Conservation (phyloP, 805 yeast species). For the Zygoascus biomembranicola region DNA sequence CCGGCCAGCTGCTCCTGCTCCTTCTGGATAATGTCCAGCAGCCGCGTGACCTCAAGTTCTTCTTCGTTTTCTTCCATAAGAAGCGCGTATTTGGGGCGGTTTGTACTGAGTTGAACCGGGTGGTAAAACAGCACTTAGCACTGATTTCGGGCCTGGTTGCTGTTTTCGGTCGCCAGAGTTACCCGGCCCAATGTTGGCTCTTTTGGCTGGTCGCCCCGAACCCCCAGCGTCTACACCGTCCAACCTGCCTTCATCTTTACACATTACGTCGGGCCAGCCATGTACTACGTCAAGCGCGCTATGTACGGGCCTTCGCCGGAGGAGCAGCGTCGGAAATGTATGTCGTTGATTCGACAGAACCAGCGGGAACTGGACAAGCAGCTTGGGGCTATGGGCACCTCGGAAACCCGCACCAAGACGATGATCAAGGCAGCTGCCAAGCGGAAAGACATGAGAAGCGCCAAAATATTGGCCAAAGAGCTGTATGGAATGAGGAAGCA, state of each 20-base stretch:
- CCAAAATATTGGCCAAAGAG: constrained; percentile 76
- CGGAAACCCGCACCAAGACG: constrained; percentile 68
- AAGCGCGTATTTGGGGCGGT: not conserved
- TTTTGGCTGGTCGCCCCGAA: not conserved
- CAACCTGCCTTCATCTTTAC: too few species aligned
- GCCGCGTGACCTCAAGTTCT: constrained; percentile 4
- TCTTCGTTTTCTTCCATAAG: constrained; percentile 1
- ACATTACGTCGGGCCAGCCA: constrained; percentile 21
- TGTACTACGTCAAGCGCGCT: constrained; percentile 80
- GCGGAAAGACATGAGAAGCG: constrained; percentile 67
- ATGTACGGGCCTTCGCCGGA: constrained; percentile 97
- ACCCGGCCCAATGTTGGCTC: not conserved
- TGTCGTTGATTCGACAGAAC: constrained; percentile 71
- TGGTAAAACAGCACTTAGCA: not conserved
- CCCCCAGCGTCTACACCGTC: too few species aligned
- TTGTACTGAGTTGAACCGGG: not conserved
- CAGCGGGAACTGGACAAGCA: constrained; percentile 79
- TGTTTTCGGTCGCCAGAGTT: not conserved
- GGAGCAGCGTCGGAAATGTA: constrained; percentile 70
- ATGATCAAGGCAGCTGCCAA: constrained; percentile 69
- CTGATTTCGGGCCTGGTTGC: too few species aligned
- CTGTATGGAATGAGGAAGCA: constrained; percentile 66
- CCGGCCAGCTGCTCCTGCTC: constrained; percentile 1
- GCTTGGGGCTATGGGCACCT: constrained; percentile 46
- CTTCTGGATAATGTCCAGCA: constrained; percentile 10